Base-by-base conservation (phyloP, 2,329 filamentous ascomycete species). In the Dothistroma septosporum region DNA sequence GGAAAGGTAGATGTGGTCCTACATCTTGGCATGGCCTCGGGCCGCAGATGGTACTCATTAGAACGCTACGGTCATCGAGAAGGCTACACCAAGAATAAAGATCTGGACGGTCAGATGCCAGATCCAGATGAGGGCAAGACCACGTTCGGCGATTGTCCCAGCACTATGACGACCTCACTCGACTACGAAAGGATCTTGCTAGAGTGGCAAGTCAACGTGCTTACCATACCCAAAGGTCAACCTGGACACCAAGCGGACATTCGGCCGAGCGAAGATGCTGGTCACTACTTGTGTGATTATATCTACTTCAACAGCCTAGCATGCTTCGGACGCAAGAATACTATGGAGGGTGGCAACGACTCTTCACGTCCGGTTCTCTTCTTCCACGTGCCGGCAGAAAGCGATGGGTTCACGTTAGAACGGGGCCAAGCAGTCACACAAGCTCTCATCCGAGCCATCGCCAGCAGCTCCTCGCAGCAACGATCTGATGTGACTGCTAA, bases 21-120 rank as follows among this genome's bases (percentile, higher is more conserved):
- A 4, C 91, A 95, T 74, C 88, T 95, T 55, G 91, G 91, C 64
- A 91, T 95, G 83, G 89, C 90, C 0, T 78, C 73, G 72, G 88
- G 73, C 69, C 84, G 77, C 67, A 81, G 74, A 68, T 85, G 84
- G 67, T 95, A 93, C 73, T 83, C 84, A 11, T 78, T 93, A 9
- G 91, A 96, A 77, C 81, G 83, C 11, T 79, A 83, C 37, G 90
- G 83, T 0, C 87, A 90, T 70, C 83, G 89, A 41, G 86, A 90
- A 67, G 87, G 87, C 4, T 96, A 95, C 75, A 67, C 70, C 49
- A 76, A 76, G 22, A 82, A 87, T 67, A 76, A 77, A 19, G 91
- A 95, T 72, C 83, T 92, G n/a, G 86, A 92, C 66, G 85, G 80
- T 41, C 69, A 67, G 4, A 68, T 72, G 5, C 70, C 74, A 16